Conservation (phyloP, 2,329 filamentous ascomycete genomes). For the Aspergillus thermomutatus region DNA sequence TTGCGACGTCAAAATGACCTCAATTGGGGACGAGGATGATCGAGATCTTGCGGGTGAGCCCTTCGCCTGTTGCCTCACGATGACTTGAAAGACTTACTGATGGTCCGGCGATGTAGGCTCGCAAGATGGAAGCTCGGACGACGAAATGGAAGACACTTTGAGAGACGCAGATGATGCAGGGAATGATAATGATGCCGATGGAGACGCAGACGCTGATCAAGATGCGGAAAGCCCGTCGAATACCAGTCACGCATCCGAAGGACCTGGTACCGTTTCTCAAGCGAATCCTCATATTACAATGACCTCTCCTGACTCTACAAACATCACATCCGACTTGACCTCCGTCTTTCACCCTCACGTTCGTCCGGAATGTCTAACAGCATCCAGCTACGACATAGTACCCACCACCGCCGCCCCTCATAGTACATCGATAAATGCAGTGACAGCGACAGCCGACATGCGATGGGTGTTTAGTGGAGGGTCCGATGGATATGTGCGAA, state of each 20-base stretch:
- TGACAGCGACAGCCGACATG: conserved; percentile 89
- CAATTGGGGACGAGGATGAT: conserved; percentile 40
- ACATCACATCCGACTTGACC: conserved; percentile 28
- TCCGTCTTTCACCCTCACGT: conserved; percentile 58
- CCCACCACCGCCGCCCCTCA: conserved; percentile 96
- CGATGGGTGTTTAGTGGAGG: conserved; percentile 93
- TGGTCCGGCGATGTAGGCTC: conserved; percentile 34
- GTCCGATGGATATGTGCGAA: conserved; percentile 91
- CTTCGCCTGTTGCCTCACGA: not conserved
- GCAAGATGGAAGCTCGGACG: conserved; percentile 48
- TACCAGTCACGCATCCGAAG: conserved; percentile 39
- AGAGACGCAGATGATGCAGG: conserved; percentile 42
- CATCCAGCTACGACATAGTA: conserved; percentile 85
- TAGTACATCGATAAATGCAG: conserved; percentile 89
- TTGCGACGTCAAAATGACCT: conserved; percentile 24
- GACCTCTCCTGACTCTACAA: conserved; percentile 44
- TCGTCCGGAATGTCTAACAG: conserved; percentile 74
- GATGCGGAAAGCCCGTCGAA: conserved; percentile 40
- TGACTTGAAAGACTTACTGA: conserved; percentile 5
- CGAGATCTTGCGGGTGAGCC: conserved; percentile 38
- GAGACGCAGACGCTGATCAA: conserved; percentile 31
- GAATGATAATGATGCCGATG: conserved; percentile 36
- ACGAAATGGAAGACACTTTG: conserved; percentile 46
- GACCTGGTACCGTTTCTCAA: conserved; percentile 32
- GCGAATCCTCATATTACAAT: conserved; percentile 48